Evolutionary conservation across 345 rosid genomes (phyloP), one percentile per base, ranked within the genome.

Genomic region (Linum trigynum): DNA sequence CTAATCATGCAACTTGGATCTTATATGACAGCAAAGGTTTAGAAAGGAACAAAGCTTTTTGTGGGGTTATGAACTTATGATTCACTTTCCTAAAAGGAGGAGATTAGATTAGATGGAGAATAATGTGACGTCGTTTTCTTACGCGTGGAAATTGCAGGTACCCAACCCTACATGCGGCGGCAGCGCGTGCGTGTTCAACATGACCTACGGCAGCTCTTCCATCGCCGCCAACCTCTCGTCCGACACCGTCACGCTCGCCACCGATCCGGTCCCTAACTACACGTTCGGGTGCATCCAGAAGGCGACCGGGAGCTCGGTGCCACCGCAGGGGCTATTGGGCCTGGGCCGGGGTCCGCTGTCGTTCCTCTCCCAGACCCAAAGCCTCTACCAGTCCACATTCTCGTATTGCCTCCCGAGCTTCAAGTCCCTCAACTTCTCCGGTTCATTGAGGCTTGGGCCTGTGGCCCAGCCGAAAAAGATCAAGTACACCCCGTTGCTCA

Each of bases 351-450:
- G 99, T 56, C 86, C 97, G 5, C 64, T 90, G 15, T 94, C 99
- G 1, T 69, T 94, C 15, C 57, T 86, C 64, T 85, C 96, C 2
- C 99, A 94, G 67, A 76, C 97, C 73, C 87, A 85, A 71, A 72
- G 57, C 66, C 76, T 90, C 2, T 94, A 88, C 72, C 68, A 76
- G 55, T 84, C 92, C 16, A 88, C 96, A 1, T 94, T 94, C 75
- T 94, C 99, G 0, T 94, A 88, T 56, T 94, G 99, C 77, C 76
- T 94, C 74, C 99, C 99, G 8, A 85, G 83, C 72, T 82, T 84
- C 63, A 90, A 75, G 88, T 72, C 95, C 0, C 57, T 63, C 5
- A 87, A 77, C 72, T 94, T 90, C 77, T 86, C 99, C 7, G 97
- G 99, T 65, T 84, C 99, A 7, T 55, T 94, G 62, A 82, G 91